These are phyloP conservation scores for Puya raimondii DNA, from an alignment of 176 grass and related monocot genomes.

Conservation along the genomic window DNA sequence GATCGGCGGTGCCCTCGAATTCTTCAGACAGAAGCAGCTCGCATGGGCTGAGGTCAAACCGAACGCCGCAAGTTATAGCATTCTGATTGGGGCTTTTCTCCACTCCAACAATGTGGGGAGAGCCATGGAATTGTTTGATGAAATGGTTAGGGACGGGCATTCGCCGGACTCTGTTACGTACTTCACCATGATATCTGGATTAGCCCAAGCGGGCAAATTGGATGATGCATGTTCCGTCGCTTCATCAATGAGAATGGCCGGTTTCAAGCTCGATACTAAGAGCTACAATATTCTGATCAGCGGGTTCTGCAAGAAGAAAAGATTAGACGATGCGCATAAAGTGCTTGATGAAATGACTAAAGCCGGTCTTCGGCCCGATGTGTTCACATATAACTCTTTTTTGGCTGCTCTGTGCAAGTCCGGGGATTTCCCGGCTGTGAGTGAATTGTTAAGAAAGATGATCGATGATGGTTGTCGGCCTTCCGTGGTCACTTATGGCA, in stretches of 20 bases:
- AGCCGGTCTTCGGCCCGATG: constrained; percentile 41
- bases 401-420: constrained; percentile 48
- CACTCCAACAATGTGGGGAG: constrained; percentile 45
- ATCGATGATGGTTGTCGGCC: constrained; percentile 40
- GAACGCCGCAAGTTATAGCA: constrained; percentile 45
- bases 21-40: constrained; percentile 47
- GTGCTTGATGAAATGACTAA: constrained; percentile 44
- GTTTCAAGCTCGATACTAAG: constrained; percentile 53
- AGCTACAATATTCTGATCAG: constrained; percentile 65
- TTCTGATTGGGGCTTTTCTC: constrained; percentile 60
- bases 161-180: constrained; percentile 43
- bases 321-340: constrained; percentile 35
- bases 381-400: constrained; percentile 66
- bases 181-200: constrained; percentile 70
- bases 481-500: constrained; percentile 67
- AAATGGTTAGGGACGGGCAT: constrained; percentile 48
- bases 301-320: constrained; percentile 64
- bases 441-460: constrained; percentile 56
- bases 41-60: constrained; percentile 39
- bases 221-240: constrained; percentile 42
- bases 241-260: constrained; percentile 43
- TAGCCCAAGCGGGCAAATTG: constrained; percentile 47
- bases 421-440: constrained; percentile 42
- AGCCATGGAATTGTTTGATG: constrained; percentile 59
- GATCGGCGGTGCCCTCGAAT: constrained; percentile 44